phyloP scores from a whole-genome alignment of 1,284 basidiomycete species.

The Microstroma glucosiphilum region DNA sequence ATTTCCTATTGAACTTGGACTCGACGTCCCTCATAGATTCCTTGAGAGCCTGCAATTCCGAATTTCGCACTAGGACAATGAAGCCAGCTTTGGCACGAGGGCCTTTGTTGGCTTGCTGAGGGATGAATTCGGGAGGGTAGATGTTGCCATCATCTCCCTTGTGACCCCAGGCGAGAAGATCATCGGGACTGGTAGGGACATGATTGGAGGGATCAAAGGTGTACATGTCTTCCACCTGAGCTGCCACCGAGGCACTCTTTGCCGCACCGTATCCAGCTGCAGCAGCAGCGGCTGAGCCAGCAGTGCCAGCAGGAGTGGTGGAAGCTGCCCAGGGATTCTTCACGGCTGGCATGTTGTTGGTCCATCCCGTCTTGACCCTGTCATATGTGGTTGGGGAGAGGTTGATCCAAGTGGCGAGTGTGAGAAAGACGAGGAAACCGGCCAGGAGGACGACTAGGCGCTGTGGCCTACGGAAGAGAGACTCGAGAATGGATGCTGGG shows the following conservation, averaged over 20 bases:
- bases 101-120: slow-evolving; percentile 22
- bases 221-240: slow-evolving; percentile 31
- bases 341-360: slow-evolving; percentile 17
- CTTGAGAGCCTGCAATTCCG: slow-evolving; percentile 43
- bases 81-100: slow-evolving; percentile 50
- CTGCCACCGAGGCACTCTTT: neutral
- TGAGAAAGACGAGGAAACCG: slow-evolving; percentile 30
- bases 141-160: slow-evolving; percentile 42
- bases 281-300: slow-evolving; percentile 5
- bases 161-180: slow-evolving; percentile 35
- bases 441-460: slow-evolving; percentile 32
- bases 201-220: slow-evolving; percentile 28
- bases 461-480: slow-evolving; percentile 33
- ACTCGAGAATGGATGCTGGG: slow-evolving; percentile 21
- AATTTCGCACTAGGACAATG: slow-evolving; percentile 48
- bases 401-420: slow-evolving; percentile 34
- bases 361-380: slow-evolving; percentile 18
- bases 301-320: neutral
- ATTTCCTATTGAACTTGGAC: slow-evolving; percentile 47
- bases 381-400: slow-evolving; percentile 23
- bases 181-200: slow-evolving; percentile 29
- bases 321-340: slow-evolving; percentile 19
- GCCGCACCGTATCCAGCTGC: neutral
- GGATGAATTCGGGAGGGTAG: slow-evolving; percentile 43
- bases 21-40: slow-evolving; percentile 32